phyloP scores from a whole-genome alignment of 2,329 filamentous ascomycete genomes.

The Trichoderma sp. region DNA sequence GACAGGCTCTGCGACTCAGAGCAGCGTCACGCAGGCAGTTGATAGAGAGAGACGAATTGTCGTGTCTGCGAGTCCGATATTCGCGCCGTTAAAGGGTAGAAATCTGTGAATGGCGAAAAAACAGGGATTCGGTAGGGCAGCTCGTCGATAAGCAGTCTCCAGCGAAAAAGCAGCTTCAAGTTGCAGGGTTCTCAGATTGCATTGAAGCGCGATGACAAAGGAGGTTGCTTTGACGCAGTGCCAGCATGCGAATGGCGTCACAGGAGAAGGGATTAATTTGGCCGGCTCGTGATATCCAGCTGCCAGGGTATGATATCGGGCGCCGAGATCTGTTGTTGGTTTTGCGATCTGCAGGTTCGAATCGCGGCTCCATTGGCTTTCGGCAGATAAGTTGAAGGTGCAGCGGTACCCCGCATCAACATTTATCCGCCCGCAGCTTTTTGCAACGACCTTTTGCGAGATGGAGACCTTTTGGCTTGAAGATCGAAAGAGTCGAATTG shows the following conservation, averaged over 20 bases:
- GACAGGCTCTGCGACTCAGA: background rate
- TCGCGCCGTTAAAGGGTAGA: background rate
- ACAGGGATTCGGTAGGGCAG: background rate
- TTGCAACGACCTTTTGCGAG: conserved; percentile 14
- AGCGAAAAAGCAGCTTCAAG: conserved; percentile 11
- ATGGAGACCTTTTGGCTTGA: background rate
- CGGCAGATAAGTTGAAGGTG: background rate
- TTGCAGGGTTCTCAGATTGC: conserved; percentile 19
- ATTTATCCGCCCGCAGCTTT: conserved; percentile 37
- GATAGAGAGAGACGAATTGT: background rate
- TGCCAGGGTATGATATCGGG: background rate
- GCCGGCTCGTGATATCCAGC: background rate
- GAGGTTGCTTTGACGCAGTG: background rate
- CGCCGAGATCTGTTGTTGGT: background rate
- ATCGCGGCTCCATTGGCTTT: conserved; percentile 20
- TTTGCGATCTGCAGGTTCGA: conserved; percentile 18
- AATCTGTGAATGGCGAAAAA: background rate
- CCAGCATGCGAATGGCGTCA: background rate
- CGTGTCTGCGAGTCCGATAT: background rate
- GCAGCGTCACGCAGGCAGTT: conserved; percentile 15
- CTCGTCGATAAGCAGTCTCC: conserved; percentile 4
- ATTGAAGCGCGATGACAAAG: conserved; percentile 8
- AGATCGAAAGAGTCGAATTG: background rate
- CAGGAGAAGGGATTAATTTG: background rate
- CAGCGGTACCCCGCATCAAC: conserved; percentile 35